These are phyloP conservation scores for Anisodus tanguticus DNA, from an alignment of 257 asterid genomes.

Conservation along the genomic window DNA sequence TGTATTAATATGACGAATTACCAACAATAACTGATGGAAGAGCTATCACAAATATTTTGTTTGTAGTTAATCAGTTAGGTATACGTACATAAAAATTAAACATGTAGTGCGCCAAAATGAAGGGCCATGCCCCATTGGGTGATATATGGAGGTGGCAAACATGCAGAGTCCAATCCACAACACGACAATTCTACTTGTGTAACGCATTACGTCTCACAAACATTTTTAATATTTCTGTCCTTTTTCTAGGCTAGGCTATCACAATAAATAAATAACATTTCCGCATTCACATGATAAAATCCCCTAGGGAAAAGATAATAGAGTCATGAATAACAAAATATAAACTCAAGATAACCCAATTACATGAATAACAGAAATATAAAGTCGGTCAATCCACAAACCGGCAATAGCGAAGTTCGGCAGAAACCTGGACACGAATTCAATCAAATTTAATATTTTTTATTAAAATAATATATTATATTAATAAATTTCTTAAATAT, in stretches of 20 bases:
- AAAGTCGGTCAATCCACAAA: background rate
- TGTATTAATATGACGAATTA: conserved; percentile 3
- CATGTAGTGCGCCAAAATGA: no score
- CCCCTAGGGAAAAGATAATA: background rate
- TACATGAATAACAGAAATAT: background rate
- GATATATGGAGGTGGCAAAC: conserved; percentile 19
- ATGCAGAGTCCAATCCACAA: background rate
- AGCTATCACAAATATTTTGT: background rate
- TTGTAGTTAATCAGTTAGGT: background rate
- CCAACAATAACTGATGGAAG: background rate
- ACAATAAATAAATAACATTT: background rate
- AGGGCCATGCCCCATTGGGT: background rate
- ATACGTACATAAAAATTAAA: background rate
- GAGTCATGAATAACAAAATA: background rate
- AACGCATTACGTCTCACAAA: background rate
- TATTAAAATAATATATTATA: no score
- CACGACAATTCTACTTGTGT: conserved; percentile 8
- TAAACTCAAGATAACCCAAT: background rate
- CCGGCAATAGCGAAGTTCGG: no score
- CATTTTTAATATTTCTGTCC: background rate
- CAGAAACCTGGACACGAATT: no score
- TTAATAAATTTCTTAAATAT: no score
- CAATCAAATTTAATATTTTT: no score
- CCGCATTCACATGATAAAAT: background rate
- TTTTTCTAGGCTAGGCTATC: background rate